phyloP scores from a whole-genome alignment of 768 basidiomycete species.

The Paxillus rubicundulus region DNA sequence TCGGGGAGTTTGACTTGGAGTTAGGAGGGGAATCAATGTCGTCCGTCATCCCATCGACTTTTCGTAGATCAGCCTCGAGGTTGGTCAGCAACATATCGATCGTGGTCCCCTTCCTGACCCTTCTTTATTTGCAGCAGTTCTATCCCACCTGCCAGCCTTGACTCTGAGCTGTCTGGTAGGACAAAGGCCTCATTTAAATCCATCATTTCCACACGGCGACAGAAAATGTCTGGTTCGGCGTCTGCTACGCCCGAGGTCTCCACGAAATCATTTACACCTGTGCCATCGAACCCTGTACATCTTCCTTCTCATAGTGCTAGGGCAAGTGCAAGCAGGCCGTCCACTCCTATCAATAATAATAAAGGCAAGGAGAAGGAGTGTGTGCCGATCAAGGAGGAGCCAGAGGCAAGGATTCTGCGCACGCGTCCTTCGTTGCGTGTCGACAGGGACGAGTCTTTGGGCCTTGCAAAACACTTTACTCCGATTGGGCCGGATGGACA shows the following conservation, averaged over 20 bases:
- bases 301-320: constrained; percentile 29
- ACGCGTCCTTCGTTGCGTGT: constrained; percentile 41
- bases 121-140: constrained; percentile 15
- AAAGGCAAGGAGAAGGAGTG: constrained; percentile 44
- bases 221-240: constrained; percentile 39
- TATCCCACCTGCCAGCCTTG: constrained; percentile 25
- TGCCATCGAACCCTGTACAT: constrained; percentile 23
- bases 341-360: constrained; percentile 27
- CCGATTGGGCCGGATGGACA: constrained; percentile 64
- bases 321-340: constrained; percentile 30
- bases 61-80: constrained; percentile 27
- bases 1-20: constrained; percentile 55
- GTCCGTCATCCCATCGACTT: constrained; percentile 19
- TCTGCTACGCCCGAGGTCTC: constrained; percentile 47
- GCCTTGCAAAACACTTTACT: constrained; percentile 41
- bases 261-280: constrained; percentile 40
- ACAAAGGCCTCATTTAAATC: constrained; percentile 45
- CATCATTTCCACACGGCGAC: constrained; percentile 59
- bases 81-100: constrained; percentile 12
- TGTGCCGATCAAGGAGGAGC: constrained; percentile 44
- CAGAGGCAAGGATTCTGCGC: constrained; percentile 51
- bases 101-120: constrained; percentile 11
- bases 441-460: constrained; percentile 35
- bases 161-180: constrained; percentile 26
- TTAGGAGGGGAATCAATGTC: constrained; percentile 29